Base-by-base conservation (phyloP, 345 rosid species). In the Eucalyptus brandiana region DNA sequence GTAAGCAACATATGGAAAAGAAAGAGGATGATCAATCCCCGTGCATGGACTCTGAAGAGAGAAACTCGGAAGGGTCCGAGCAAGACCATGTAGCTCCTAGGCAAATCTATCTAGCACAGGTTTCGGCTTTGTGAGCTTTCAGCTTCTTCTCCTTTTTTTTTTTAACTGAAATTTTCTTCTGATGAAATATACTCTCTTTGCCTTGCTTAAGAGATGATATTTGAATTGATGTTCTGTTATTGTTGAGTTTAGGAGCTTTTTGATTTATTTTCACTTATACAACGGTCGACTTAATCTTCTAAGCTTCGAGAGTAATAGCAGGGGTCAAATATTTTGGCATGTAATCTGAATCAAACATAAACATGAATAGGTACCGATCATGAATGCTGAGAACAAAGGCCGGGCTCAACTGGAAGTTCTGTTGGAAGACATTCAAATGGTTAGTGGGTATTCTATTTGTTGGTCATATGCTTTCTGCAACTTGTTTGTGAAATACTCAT, bases 61-160 rank as follows among this genome's bases (percentile, higher is more conserved):
- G 86, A 89, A 62, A 80, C 53, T 87, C 24, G 24, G 87, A 86
- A 51, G 87, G 62, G 65, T 32, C 44, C 6, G 54, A 49, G 65
- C 42, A 45, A 45, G 92, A 91, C 56, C 94, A 87, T 67, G 92
- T 91, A 86, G 89, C 91, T 88, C 93, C 98, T 86, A 92, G 91
- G 86, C 96, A 95, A 91, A 92, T 96, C 49, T 95, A 96, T 92
- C 91, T 97, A 90, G 99, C 99, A 87, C 99, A 97, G 98, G 98
- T 96, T 92, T 44, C 87, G 17, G 65, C 44, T 88, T 69, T 30
- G 85, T 72, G 34, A 32, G 69, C 56, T 87, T 69, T 58, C 65
- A 16, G 86, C 45, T 48, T n/a, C 11, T 47, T 51, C 44, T 37
- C 86, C 42, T 86, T 42, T 88, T 62, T 30, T 42, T 88, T 83